Evolutionary conservation across 2,329 filamentous ascomycete genomes (phyloP).

Genomic region (Aspergillus sp.): DNA sequence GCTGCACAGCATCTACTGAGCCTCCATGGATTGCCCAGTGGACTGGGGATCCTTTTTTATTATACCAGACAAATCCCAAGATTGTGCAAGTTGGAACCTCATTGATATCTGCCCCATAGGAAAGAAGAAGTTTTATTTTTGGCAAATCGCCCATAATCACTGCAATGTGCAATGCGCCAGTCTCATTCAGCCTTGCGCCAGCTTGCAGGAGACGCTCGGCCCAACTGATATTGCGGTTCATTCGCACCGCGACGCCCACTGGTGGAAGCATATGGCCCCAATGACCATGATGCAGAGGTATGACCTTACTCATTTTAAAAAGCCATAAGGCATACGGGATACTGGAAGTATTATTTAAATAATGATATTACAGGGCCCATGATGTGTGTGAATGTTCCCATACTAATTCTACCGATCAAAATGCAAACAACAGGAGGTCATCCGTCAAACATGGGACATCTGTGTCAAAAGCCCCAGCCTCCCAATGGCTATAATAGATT

Average conservation of each 20-base stretch:
- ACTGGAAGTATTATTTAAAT: too few relatives aligned
- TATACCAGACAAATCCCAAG: not conserved
- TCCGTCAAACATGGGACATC: too few relatives aligned
- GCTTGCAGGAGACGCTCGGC: not conserved
- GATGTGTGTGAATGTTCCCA: too few relatives aligned
- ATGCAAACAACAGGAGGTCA: too few relatives aligned
- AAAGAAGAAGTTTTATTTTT: not conserved
- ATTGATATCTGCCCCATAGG: not conserved
- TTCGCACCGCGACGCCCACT: not conserved
- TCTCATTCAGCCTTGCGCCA: not conserved
- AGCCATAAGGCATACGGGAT: too few relatives aligned
- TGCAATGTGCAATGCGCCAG: not conserved
- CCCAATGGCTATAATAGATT: slow-evolving; percentile 5
- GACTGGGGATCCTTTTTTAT: not conserved
- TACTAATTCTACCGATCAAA: too few relatives aligned
- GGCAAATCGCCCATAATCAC: not conserved
- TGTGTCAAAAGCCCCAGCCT: not conserved
- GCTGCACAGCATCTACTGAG: not conserved
- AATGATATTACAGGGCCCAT: too few relatives aligned
- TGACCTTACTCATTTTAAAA: too few relatives aligned
- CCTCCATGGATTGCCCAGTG: not conserved
- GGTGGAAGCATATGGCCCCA: not conserved
- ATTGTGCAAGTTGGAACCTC: not conserved
- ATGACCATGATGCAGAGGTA: not conserved
- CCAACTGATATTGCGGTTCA: not conserved